Percentiles rank a stretch among this genome's conserved stretches.
Evolutionary conservation across 2,329 filamentous ascomycete species (phyloP).

Genomic region (Aspergillus tubingensis): DNA sequence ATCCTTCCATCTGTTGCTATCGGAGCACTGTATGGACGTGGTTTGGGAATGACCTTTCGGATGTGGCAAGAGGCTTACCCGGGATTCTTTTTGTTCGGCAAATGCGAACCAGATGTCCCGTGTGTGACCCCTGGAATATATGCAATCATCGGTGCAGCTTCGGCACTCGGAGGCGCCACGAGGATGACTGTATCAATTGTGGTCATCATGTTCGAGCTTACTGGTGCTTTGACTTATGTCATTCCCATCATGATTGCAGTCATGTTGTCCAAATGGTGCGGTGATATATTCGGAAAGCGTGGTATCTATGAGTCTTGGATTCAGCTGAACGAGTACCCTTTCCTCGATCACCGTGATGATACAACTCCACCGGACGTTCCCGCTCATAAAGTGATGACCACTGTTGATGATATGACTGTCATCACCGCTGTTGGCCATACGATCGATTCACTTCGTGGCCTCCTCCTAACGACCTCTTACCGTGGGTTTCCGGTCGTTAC

Average conservation of each 20-base stretch:
- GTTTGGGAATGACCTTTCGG: conserved; percentile 84
- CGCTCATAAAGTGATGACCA: conserved; percentile 87
- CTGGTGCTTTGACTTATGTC: conserved; percentile 91
- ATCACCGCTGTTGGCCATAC: conserved; percentile 88
- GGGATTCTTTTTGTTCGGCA: conserved; percentile 71
- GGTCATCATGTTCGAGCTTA: conserved; percentile 99
- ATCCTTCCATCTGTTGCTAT: conserved; percentile 96
- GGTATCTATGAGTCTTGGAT: conserved; percentile 99
- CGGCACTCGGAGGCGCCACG: conserved; percentile 89
- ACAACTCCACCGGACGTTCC: conserved; percentile 76
- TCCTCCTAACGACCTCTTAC: conserved; percentile 74
- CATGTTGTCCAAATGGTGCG: conserved; percentile 98
- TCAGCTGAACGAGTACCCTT: conserved; percentile 91
- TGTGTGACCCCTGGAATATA: conserved; percentile 96
- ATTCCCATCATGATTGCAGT: conserved; percentile 98
- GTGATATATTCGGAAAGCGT: conserved; percentile 86
- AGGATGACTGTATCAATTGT: conserved; percentile 98
- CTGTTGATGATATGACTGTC: conserved; percentile 84
- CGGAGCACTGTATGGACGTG: conserved; percentile 84
- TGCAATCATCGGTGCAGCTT: conserved; percentile 92
- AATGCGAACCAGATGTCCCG: conserved; percentile 79
- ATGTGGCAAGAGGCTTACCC: conserved; percentile 82
- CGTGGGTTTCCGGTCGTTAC: conserved; percentile 91
- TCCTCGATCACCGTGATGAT: conserved; percentile 88
- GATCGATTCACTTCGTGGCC: conserved; percentile 68